These are phyloP conservation scores for Blastobotrys raffinosifermentans DNA, from an alignment of 1,139 yeast species.

Conservation along the genomic window DNA sequence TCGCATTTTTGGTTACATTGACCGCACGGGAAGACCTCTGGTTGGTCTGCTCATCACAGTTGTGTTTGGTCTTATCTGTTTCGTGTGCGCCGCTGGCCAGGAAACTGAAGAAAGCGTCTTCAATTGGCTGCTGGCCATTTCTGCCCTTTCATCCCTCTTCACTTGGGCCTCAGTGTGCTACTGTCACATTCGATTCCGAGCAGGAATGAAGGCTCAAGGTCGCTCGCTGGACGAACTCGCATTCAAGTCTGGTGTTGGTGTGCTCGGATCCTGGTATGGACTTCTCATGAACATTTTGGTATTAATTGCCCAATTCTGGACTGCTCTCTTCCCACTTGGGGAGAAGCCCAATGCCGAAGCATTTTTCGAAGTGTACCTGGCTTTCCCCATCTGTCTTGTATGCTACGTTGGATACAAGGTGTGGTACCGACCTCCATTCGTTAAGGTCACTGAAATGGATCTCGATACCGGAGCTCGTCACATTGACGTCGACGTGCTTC, in stretches of 20 bases:
- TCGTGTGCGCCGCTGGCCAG: constrained; percentile 63
- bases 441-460: constrained; percentile 37
- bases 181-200: constrained; percentile 73
- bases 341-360: constrained; percentile 38
- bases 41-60: constrained; percentile 56
- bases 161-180: constrained; percentile 77
- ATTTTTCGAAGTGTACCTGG: constrained; percentile 52
- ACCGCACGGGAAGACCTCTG: constrained; percentile 68
- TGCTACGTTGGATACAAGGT: constrained; percentile 49
- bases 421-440: constrained; percentile 39
- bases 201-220: constrained; percentile 62
- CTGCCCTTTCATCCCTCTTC: constrained; percentile 74
- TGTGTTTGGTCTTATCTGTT: constrained; percentile 60
- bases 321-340: constrained; percentile 61
- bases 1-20: constrained; percentile 61
- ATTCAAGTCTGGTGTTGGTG: constrained; percentile 64
- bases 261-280: constrained; percentile 66
- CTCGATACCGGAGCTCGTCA: constrained; percentile 49
- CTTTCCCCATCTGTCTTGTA: constrained; percentile 45
- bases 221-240: constrained; percentile 61
- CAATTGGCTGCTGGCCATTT: constrained; percentile 72
- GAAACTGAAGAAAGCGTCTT: constrained; percentile 65
- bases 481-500: constrained; percentile 46
- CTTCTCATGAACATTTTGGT: constrained; percentile 54
- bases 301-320: constrained; percentile 76